Base-by-base conservation (phyloP, 208 protist species). In the Polymyxa betae region DNA sequence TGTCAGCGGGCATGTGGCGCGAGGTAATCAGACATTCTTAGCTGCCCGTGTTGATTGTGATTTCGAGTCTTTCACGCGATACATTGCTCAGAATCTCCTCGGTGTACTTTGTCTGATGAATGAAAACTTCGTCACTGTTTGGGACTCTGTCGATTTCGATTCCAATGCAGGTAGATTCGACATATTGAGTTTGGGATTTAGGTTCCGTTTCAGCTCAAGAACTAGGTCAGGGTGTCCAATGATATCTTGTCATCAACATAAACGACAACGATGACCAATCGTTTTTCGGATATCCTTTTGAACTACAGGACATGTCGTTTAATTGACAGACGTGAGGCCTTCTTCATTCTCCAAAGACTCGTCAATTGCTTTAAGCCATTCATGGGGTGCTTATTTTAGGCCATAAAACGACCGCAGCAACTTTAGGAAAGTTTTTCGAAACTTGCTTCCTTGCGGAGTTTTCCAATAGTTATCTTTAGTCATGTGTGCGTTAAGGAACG, bases 321-420 rank as follows among this genome's bases (percentile, higher is more conserved):
- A 82, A 5, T 35, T 82, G 40, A 82, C n/a, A 20, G 16, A n/a
- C 16, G 72, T 82, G n/a, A 82, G 35, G 12, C 72, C 40, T 43
- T 82, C 16, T 5, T 82, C 72, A 35, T 82, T 82, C 16, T 5
- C n/a, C 35, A 82, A 43, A n/a, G 5, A 82, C 16, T 5, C 5
- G n/a, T 82, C 72, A 5, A 82, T 82, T 12, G 35, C 5, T 16
- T 35, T 43, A 43, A 38, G 72, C 72, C 72, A 82, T 12, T 35
- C 72, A 43, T 82, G n/a, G 16, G 72, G 72, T 35, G 72, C 72
- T 82, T 82, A n/a, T 82, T 82, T 66, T 20, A 82, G 72, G 72
- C 72, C 72, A 43, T 82, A 82, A 5, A 82, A 43, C 5, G 72
- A 82, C 35, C n/a, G 5, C 10, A 82, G 72, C 35, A 82, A 43